Evolutionary conservation across 2,329 filamentous ascomycete genomes (phyloP).

Genomic region (Seiridium cupressi): DNA sequence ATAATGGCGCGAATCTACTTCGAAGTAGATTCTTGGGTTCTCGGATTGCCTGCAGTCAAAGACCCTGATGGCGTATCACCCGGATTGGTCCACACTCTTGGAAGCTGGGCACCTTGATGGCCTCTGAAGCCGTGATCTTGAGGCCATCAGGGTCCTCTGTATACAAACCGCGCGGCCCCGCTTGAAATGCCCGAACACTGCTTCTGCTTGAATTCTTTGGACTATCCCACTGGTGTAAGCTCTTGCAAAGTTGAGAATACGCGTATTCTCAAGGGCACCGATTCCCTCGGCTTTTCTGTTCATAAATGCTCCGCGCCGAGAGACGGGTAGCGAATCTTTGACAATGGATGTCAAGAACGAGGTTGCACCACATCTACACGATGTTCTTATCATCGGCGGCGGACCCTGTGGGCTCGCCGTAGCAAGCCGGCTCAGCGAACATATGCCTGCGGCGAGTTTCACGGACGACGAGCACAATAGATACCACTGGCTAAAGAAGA

Average conservation of each 20-base stretch:
- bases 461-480: conserved; percentile 80
- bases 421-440: conserved; percentile 69
- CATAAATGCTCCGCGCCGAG: background rate
- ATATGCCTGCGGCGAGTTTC: conserved; percentile 74
- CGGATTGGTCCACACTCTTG: background rate
- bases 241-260: no score
- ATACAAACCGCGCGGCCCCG: background rate
- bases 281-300: background rate
- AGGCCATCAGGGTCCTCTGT: conserved; percentile 6
- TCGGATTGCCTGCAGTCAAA: background rate
- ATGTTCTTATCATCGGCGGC: conserved; percentile 72
- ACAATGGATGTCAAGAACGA: conserved; percentile 14
- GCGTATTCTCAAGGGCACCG: background rate
- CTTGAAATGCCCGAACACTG: no score
- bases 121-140: background rate
- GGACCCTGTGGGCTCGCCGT: conserved; percentile 75
- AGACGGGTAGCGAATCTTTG: background rate
- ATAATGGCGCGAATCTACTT: no score
- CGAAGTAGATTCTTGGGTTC: background rate
- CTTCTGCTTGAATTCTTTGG: no score
- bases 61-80: background rate
- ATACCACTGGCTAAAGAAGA: conserved; percentile 74
- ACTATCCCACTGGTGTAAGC: no score
- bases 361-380: conserved; percentile 42
- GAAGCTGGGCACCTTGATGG: conserved; percentile 5